phyloP scores from a whole-genome alignment of 2,329 filamentous ascomycete genomes.

The Cladosporium sp. region DNA sequence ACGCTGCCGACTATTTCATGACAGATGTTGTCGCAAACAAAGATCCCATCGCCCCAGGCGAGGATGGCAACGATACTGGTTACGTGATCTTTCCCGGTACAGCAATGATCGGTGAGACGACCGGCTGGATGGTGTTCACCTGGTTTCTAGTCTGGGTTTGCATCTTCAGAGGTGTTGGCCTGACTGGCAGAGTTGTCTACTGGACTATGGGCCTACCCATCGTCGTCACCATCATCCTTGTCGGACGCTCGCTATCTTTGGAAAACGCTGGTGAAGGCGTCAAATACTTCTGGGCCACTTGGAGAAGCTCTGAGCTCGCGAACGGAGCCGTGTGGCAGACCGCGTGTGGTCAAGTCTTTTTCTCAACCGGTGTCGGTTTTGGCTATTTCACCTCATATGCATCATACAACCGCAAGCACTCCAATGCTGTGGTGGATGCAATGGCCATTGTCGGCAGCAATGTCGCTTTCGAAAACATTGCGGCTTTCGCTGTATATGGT shows the following conservation, averaged over 20 bases:
- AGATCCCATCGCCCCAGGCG: conserved; percentile 31
- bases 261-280: conserved; percentile 51
- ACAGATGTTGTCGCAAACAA: conserved; percentile 47
- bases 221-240: conserved; percentile 51
- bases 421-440: conserved; percentile 57
- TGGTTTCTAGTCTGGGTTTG: conserved; percentile 58
- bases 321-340: conserved; percentile 54
- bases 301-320: conserved; percentile 48
- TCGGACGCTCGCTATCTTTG: conserved; percentile 51
- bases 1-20: conserved; percentile 50
- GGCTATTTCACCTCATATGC: conserved; percentile 57
- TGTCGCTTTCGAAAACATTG: conserved; percentile 52
- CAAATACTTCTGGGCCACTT: conserved; percentile 45
- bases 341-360: conserved; percentile 57
- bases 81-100: conserved; percentile 48
- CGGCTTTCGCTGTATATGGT: conserved; percentile 50
- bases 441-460: conserved; percentile 53
- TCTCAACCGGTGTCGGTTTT: conserved; percentile 55
- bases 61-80: conserved; percentile 35
- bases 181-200: conserved; percentile 56
- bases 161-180: conserved; percentile 55
- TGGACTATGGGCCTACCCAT: conserved; percentile 60
- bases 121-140: conserved; percentile 54
- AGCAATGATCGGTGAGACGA: conserved; percentile 50
- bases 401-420: conserved; percentile 52